Evolutionary conservation across 108 stramenopile species (phyloP), one percentile per base, ranked within the genome.

Genomic region (Licmophora abbreviata): DNA sequence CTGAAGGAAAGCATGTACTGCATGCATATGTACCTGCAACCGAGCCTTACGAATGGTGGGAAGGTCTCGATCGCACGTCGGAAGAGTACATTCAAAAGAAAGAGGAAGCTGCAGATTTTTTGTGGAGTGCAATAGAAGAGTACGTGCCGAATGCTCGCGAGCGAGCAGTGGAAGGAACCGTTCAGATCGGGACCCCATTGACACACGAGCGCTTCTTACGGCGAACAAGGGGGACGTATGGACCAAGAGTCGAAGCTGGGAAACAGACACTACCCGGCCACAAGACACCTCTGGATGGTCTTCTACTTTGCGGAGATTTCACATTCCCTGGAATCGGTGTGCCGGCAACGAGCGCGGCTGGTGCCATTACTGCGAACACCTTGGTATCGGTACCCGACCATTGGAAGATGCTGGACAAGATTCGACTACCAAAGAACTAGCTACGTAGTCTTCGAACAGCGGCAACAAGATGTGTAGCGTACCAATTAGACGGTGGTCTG

Each of bases 11-110:
- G 36, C 95, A 96, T 59, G 92, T 92, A n/a, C 48, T 96, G 4
- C 93, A 94, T 64, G 91, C 91, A 1, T 94, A 94, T 59, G 80
- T 85, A 1, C 88, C 94, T 11, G 94, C 85, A 11, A 94, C 88
- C 37, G 93, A 88, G 45, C 83, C 87, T 3, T 96, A 85, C 57
- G 89, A 81, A 44, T 66, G 67, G 41, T 96, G 93, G 93, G 85
- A 86, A 38, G 81, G 85, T 0, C 46, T 94, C 52, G 85, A 93
- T 45, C 68, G 85, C 22, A 67, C 64, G 29, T 74, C 85, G 23
- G 70, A 85, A 33, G 88, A 83, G 24, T 96, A 96, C 70, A 59
- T 73, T 53, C 56, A 60, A 30, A 77, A 80, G 47, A 92, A 93
- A 51, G 74, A 88, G 8, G 85, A 92, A 51, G 71, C 90, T 15